Conservation (phyloP, 225 moss, liverwort and hornwort genomes). For the Rhytidiadelphus loreus region DNA sequence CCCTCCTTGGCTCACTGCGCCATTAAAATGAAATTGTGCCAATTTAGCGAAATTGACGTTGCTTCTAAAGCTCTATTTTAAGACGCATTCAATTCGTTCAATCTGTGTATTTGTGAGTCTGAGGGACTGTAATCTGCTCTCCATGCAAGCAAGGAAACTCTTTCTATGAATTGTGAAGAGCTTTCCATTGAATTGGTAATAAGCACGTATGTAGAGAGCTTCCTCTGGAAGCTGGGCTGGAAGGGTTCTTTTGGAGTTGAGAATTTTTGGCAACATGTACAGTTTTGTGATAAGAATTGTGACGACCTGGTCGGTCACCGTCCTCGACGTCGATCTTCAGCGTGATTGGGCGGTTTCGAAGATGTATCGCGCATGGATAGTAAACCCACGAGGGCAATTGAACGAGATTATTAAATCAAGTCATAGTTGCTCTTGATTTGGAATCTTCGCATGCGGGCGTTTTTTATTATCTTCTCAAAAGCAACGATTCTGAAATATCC, state of each 20-base stretch:
- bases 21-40: not conserved
- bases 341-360: not conserved
- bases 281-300: not conserved
- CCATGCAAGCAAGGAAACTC: not conserved
- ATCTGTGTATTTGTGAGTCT: not conserved
- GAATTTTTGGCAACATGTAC: not conserved
- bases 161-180: not conserved
- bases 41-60: not conserved
- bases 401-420: not conserved
- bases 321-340: not conserved
- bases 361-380: too few relatives aligned
- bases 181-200: not conserved
- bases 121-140: not conserved
- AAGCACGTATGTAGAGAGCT: too few relatives aligned
- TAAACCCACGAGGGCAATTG: too few relatives aligned
- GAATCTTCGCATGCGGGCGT: not conserved
- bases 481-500: not conserved
- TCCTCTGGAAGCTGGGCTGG: not conserved
- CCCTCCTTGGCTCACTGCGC: not conserved
- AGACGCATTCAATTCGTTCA: not conserved
- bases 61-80: not conserved
- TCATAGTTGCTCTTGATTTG: not conserved
- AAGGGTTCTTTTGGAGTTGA: not conserved
- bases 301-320: not conserved
- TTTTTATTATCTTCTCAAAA: not conserved